A percentile compares a stretch with the other conserved stretches of the same genome.
Conservation (phyloP, 2,329 filamentous ascomycete genomes). For the Ramularia endophylla region DNA sequence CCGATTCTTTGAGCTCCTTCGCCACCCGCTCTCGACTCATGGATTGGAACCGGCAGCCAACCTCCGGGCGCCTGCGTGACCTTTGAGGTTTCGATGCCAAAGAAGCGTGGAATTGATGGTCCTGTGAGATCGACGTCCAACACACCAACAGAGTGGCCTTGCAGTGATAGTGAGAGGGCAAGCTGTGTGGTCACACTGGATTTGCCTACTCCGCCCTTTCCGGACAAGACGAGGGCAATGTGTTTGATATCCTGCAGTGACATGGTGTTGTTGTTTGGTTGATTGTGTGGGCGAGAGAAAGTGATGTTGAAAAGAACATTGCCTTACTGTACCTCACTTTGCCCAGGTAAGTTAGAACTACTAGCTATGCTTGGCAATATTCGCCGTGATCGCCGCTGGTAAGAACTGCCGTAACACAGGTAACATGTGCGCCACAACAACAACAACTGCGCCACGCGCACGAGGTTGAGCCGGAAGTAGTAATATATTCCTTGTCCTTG, state of each 20-base stretch:
- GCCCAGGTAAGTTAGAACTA: too few species aligned
- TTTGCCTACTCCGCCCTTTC: constrained; percentile 97
- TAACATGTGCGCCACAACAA: too few species aligned
- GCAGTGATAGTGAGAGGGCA: constrained; percentile 77
- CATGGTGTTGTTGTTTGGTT: constrained; percentile 38
- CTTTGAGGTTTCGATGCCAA: constrained; percentile 81
- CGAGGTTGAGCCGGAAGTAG: too few species aligned
- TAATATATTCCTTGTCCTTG: too few species aligned
- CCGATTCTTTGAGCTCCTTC: constrained; percentile 42
- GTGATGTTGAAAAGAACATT: constrained; percentile 4
- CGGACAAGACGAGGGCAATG: constrained; percentile 79
- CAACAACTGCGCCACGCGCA: too few species aligned
- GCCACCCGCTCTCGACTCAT: constrained; percentile 44
- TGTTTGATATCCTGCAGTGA: constrained; percentile 67
- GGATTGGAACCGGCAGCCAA: constrained; percentile 85
- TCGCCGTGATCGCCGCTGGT: too few species aligned
- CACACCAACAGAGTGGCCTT: constrained; percentile 85
- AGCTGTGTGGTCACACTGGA: constrained; percentile 97
- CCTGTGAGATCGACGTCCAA: constrained; percentile 96
- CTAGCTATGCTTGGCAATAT: too few species aligned
- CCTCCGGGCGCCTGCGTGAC: constrained; percentile 87
- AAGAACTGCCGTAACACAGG: too few species aligned
- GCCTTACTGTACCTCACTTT: too few species aligned
- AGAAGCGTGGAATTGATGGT: constrained; percentile 91
- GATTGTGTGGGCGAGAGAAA: not conserved